Base-by-base conservation (phyloP, 148 eudicot species). In the Vaccinium vitisidaea region DNA sequence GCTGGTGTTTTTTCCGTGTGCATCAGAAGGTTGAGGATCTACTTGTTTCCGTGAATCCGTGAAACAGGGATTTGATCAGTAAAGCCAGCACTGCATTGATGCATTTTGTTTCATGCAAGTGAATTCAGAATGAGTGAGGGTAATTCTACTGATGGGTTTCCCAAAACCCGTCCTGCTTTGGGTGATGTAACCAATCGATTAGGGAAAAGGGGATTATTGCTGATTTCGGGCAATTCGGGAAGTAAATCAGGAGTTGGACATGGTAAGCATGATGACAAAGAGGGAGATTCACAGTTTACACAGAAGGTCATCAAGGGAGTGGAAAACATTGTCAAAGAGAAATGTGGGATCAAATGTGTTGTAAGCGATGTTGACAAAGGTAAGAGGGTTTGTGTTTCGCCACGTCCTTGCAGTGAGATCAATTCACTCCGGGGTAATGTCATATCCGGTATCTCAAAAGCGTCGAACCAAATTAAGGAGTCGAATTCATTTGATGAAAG, bases 151-250 rank as follows among this genome's bases (percentile, higher is more conserved):
- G 87, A 85, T 23, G 89, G 85, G 58, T 15, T 85, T 61, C 82
- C 18, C 4, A 82, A 82, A 54, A 39, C 46, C 6, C 89, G 94
- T 75, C 79, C 83, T 7, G 89, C 71, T 18, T 80, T 95, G 39
- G 93, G 90, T 1, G 92, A 93, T 84, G 84, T 95, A 25, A 91
- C 93, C 1, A 95, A 95, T 88, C 91, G 87, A 69, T 49, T 83
- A 23, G 92, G 87, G 12, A 92, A 92, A 83, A 88, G 95, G 87
- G 92, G 85, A 18, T 84, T 85, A 23, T 80, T 85, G 6, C 73
- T 78, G 48, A 81, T 90, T 73, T 85, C 90, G 5, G 86, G 85
- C 2, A 80, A 80, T 52, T 74, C 87, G 6, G 80, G 77, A 0
- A 79, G 82, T 36, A 89, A 89, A 88, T 87, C 87, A 59, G 87